Percentiles rank a stretch among this genome's conserved stretches.
These are phyloP conservation scores for Dendrocalamus sinicus DNA, from an alignment of 176 grass and related monocot species.

Conservation along the genomic window DNA sequence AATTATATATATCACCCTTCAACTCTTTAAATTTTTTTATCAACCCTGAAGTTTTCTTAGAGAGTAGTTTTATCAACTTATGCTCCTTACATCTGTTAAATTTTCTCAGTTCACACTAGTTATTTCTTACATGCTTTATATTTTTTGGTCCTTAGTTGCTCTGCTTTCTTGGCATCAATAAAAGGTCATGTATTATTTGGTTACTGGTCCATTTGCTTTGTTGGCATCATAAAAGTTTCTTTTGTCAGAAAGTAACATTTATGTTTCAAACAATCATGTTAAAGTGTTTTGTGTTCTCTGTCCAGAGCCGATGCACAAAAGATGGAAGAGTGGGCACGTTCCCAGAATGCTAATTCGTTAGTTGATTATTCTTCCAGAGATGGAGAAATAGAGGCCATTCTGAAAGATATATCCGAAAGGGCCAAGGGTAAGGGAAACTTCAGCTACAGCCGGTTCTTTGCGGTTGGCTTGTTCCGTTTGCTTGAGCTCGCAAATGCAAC, in stretches of 20 bases:
- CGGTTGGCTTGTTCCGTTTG: conserved; percentile 92
- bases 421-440: conserved; percentile 87
- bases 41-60: background rate
- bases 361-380: conserved; percentile 84
- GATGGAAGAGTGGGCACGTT: conserved; percentile 88
- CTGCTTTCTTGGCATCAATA: conserved; percentile 36
- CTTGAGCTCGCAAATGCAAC: conserved; percentile 96
- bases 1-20: conserved; percentile 10
- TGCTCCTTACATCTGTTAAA: background rate
- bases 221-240: conserved; percentile 28
- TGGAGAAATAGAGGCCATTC: conserved; percentile 76
- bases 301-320: conserved; percentile 70
- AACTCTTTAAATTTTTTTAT: background rate
- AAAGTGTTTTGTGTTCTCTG: conserved; percentile 45
- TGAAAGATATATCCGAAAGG: conserved; percentile 94
- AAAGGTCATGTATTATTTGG: conserved; percentile 9
- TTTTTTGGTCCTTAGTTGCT: conserved; percentile 15
- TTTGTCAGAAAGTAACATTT: conserved; percentile 22
- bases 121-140: conserved; percentile 6
- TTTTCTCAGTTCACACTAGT: conserved; percentile 6
- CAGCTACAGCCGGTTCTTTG: conserved; percentile 96
- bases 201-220: conserved; percentile 19
- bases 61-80: conserved; percentile 1
- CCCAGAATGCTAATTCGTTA: conserved; percentile 75
- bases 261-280: conserved; percentile 14